phyloP scores from a whole-genome alignment of 768 basidiomycete species.

The Boletus subparvulus region DNA sequence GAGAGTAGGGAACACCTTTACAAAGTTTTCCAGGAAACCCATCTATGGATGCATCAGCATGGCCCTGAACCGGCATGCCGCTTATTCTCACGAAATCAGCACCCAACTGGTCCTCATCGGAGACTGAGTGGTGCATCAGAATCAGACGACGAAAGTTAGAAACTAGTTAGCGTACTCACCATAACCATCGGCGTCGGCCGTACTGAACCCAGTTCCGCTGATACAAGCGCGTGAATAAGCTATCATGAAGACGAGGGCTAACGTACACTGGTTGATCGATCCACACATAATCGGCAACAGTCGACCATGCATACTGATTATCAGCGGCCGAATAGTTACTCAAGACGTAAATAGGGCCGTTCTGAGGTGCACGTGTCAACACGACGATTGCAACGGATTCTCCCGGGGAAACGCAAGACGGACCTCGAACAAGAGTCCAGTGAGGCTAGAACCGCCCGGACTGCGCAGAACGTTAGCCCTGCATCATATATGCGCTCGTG shows the following conservation, averaged over 20 bases:
- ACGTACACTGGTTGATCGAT: constrained; percentile 65
- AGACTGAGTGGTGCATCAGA: constrained; percentile 34
- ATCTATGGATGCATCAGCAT: constrained; percentile 41
- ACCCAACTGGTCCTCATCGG: constrained; percentile 65
- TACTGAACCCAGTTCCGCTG: constrained; percentile 64
- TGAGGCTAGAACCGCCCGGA: constrained; percentile 67
- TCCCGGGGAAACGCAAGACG: constrained; percentile 8
- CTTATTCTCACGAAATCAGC: constrained; percentile 38
- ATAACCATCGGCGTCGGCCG: constrained; percentile 57
- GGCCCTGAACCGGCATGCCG: background rate
- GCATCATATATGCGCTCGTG: background rate
- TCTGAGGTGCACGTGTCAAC: constrained; percentile 36
- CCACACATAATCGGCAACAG: constrained; percentile 58
- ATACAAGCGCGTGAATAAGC: background rate
- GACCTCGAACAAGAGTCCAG: constrained; percentile 62
- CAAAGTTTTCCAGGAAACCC: constrained; percentile 67
- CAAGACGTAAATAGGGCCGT: constrained; percentile 62
- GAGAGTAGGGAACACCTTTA: constrained; percentile 70
- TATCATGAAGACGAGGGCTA: background rate
- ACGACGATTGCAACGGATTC: background rate
- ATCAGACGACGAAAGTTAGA: background rate
- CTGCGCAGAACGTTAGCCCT: constrained; percentile 27
- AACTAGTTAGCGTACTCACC: constrained; percentile 34
- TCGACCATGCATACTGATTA: constrained; percentile 59
- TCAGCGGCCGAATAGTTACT: constrained; percentile 45